Base-by-base conservation (phyloP, 2,329 filamentous ascomycete genomes). In the Lasiodiplodia theobromae region DNA sequence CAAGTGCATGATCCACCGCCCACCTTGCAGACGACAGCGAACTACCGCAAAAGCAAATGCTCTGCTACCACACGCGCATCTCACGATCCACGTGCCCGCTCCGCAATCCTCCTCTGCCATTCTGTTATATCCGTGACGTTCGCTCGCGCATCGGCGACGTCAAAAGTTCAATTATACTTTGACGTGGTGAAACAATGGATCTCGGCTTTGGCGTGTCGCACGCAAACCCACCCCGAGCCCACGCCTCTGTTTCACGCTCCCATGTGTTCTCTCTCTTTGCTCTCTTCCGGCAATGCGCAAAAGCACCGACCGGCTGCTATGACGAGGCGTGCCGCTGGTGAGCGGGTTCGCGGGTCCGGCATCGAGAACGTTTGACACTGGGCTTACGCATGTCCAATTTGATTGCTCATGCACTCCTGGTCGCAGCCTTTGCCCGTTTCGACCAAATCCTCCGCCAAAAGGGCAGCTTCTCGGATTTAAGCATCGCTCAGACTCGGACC, bases 121-220 rank as follows among this genome's bases (percentile, higher is more conserved):
- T 16, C 54, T 23, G 18, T 21, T 60, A 23, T 47, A 34, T 60
- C 23, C 57, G 38, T 49, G 40, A 63, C 44, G 40, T 63, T 25
- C 40, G 34, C 21, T 31, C 23, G 28, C 31, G 16, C 53, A 25
- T 18, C 14, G 25, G 14, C 52, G 37, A 31, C 65, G 65, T 58
- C 53, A 51, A 47, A 3, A 28, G 44, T 37, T 4, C 47, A n/a
- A 52, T 51, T 67, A 38, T 31, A 37, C 47, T 67, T 67, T 44
- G 23, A n/a, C 38, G 12, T 51, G 53, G 65, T 67, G 65, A 67
- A 67, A 67, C 65, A 37, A 58, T 67, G 25, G 65, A 56, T 47
- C 54, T 34, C 14, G 18, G 51, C 14, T 14, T 28, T 25, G 11
- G 51, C 51, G 21, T 28, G 21, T 53, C 51, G 57, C 37, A 28